These are phyloP conservation scores for Capsella rubella DNA, from an alignment of 441 rosid species.

Conservation along the genomic window DNA sequence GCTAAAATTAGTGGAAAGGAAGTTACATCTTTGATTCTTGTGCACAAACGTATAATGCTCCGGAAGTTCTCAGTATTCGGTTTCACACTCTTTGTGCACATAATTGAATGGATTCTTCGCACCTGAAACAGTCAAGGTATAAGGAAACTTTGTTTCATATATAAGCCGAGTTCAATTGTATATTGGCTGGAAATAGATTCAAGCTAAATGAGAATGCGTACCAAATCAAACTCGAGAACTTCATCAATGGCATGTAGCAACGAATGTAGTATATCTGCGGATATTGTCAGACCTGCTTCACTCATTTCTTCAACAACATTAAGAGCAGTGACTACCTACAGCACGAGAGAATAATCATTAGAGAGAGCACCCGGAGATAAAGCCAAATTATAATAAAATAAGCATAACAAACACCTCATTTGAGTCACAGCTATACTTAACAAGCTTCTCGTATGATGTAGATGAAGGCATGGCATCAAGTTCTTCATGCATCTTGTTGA, in stretches of 20 bases:
- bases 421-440: slow-evolving; percentile 57
- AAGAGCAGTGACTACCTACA: slow-evolving; percentile 80
- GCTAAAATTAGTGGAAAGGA: slow-evolving; percentile 20
- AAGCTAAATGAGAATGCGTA: slow-evolving; percentile 36
- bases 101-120: slow-evolving; percentile 63
- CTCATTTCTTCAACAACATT: slow-evolving; percentile 69
- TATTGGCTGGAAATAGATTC: background rate
- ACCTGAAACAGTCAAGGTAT: slow-evolving; percentile 53
- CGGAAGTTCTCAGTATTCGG: slow-evolving; percentile 73
- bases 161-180: background rate
- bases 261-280: slow-evolving; percentile 53
- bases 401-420: slow-evolving; percentile 55
- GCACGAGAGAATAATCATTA: slow-evolving; percentile 34
- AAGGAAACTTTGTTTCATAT: background rate
- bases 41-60: slow-evolving; percentile 67
- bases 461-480: slow-evolving; percentile 62
- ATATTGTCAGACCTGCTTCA: slow-evolving; percentile 57
- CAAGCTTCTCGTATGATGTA: slow-evolving; percentile 64
- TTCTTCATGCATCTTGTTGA: slow-evolving; percentile 59
- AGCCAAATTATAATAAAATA: slow-evolving; percentile 5
- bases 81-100: slow-evolving; percentile 57
- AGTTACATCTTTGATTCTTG: slow-evolving; percentile 87
- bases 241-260: slow-evolving; percentile 62
- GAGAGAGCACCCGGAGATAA: slow-evolving; percentile 2
- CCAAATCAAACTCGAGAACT: slow-evolving; percentile 71